Evolutionary conservation across 2,329 filamentous ascomycete genomes (phyloP).

Genomic region (Microcyclospora pomicola): DNA sequence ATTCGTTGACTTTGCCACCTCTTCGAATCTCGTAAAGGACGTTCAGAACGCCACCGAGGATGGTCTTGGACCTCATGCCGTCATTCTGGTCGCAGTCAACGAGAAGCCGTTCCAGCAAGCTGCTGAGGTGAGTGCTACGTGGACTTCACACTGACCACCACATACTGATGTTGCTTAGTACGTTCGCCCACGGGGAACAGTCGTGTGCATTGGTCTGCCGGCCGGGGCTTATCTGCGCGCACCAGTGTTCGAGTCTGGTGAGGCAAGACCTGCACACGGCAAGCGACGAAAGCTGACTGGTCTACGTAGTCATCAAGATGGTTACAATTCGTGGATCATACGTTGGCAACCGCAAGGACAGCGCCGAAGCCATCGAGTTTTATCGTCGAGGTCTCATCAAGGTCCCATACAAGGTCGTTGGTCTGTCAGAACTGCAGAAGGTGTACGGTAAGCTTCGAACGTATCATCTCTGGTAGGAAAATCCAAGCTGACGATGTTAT

Average conservation of each 20-base stretch:
- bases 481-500: not conserved
- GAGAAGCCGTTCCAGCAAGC: constrained; percentile 97
- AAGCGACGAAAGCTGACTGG: too few relatives aligned
- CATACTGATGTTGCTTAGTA: constrained; percentile 39
- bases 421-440: constrained; percentile 62
- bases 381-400: constrained; percentile 72
- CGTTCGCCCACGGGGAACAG: constrained; percentile 65
- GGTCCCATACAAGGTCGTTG: constrained; percentile 72
- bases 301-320: constrained; percentile 53
- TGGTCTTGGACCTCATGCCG: constrained; percentile 73
- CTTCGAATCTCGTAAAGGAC: constrained; percentile 66
- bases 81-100: constrained; percentile 69
- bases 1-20: constrained; percentile 69
- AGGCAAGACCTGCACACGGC: too few relatives aligned
- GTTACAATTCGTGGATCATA: constrained; percentile 86
- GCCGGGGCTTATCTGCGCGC: constrained; percentile 66
- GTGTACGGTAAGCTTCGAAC: constrained; percentile 54
- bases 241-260: constrained; percentile 75
- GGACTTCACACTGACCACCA: not conserved
- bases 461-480: not conserved
- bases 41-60: constrained; percentile 71
- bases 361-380: constrained; percentile 81
- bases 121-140: constrained; percentile 34
- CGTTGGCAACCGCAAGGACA: constrained; percentile 83
- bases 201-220: constrained; percentile 82